Evolutionary conservation across 805 yeast species (phyloP), one percentile per base, ranked within the genome.

Genomic region (Lipomyces japonicus): DNA sequence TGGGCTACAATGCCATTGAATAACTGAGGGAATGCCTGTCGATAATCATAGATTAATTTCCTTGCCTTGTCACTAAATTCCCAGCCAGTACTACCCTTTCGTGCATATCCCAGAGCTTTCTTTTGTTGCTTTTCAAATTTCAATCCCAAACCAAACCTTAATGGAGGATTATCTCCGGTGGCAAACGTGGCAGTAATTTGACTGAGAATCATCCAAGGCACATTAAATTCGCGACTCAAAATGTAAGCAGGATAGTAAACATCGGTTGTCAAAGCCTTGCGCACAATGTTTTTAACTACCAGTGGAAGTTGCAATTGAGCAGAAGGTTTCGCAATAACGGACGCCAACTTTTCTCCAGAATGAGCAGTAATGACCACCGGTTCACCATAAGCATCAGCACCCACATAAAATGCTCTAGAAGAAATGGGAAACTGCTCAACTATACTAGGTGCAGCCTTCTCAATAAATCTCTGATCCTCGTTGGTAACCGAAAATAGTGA

Each of bases 101-200:
- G 77, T 1, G 96, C 81, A 70, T 81, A 91, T 3, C 97, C 98
- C 55, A 90, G 74, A 2, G 87, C 97, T 68, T 91, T 91, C 61
- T 79, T 77, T 59, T 88, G 79, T 52, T 79, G 78, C 21, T 79
- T 78, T 58, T 90, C 96, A 67, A 82, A 85, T 68, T 90, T 90
- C 66, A 93, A 73, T 50, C 84, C 86, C 56, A 93, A 72, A 19
- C 97, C 97, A 61, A 93, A 72, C 63, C 90, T 84, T 7, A 75
- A 62, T 56, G 76, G 75, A 56, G 71, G 77, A 21, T 76, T 76
- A 30, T 71, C 70, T 19, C 74, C 74, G 52, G 77, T 80, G 26
- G 73, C 75, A 60, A 72, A 85, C 5, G 80, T 77, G 6, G 96
- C 82, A 0, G 96, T 84, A 39, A 93, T 75, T 63, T 78, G 83